These are phyloP conservation scores for Pichia scutulata DNA, from an alignment of 805 yeast genomes.

Conservation along the genomic window DNA sequence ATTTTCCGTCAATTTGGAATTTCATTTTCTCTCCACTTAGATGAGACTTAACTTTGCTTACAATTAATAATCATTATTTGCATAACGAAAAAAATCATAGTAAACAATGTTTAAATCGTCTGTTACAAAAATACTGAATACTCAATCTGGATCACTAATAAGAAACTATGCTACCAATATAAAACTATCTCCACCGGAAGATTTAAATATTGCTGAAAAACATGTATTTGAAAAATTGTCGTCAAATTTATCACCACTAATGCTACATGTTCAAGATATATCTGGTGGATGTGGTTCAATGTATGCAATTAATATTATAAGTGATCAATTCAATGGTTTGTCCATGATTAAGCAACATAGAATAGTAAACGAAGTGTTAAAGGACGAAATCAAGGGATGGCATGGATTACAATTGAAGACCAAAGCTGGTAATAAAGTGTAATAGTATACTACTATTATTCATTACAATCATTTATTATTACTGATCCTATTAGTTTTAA, in stretches of 20 bases:
- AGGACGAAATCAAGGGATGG: constrained; percentile 86
- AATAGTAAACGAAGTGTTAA: constrained; percentile 70
- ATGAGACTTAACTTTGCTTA: not conserved
- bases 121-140: not conserved
- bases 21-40: not conserved
- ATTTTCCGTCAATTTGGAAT: too few species aligned
- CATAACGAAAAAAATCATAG: not conserved
- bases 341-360: constrained; percentile 89
- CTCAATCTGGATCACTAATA: not conserved
- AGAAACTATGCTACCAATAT: constrained; percentile 2
- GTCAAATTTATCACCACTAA: constrained; percentile 50
- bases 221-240: constrained; percentile 51
- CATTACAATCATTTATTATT: not conserved
- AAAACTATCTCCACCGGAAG: not conserved
- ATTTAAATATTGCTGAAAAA: constrained; percentile 37
- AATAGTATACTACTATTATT: not conserved
- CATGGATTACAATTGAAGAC: constrained; percentile 90
- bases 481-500: not conserved
- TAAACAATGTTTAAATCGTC: not conserved
- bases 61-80: not conserved
- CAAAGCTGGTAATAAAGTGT: constrained; percentile 33
- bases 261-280: constrained; percentile 66
- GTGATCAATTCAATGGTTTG: constrained; percentile 68
- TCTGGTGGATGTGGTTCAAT: constrained; percentile 98
- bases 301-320: constrained; percentile 80